Base-by-base conservation (phyloP, 441 rosid species). In the Populus trichocarpa region DNA sequence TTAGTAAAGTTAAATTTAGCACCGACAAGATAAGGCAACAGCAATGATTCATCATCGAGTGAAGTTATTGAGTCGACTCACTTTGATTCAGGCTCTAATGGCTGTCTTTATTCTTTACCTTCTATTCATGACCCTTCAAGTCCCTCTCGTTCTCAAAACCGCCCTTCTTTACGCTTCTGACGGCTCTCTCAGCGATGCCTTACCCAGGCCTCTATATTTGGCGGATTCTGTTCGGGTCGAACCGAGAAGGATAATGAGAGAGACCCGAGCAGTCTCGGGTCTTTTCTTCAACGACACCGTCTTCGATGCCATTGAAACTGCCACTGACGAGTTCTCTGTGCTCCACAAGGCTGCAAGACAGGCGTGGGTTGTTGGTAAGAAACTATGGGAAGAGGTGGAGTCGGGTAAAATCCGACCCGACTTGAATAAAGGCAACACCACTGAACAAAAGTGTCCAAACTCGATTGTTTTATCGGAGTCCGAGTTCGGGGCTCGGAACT, bases 311-410 rank as follows among this genome's bases (percentile, higher is more conserved):
- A 82, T 85, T 79, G 82, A 82, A 23, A 75, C 89, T 35, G 65
- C 79, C 65, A 14, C 57, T 14, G 93, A 88, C 78, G 93, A 88
- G 75, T 87, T 89, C 38, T 82, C 91, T 65, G 88, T 88, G 84
- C 92, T 96, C 2, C 94, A 88, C 70, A 93, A 89, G 81, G 87
- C 97, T 0, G 98, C 97, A 5, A 90, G 83, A 36, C 86, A 82
- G 50, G 98, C 99, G 36, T 93, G 87, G 93, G 84, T 86, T 14
- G 85, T 85, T 32, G 99, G 99, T 32, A 79, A 79, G 61, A 91
- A 87, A 87, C 85, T 87, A 0, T 96, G 97, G 98, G 80, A 84
- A 6, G 93, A 94, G 67, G 72, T 94, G 20, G 86, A 81, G 75
- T 88, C 98, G 23, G 91, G 90, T 2, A 79, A 81, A 69, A 61